phyloP scores from a whole-genome alignment of 495 filamentous ascomycete species.

The Lichina pygmaea region DNA sequence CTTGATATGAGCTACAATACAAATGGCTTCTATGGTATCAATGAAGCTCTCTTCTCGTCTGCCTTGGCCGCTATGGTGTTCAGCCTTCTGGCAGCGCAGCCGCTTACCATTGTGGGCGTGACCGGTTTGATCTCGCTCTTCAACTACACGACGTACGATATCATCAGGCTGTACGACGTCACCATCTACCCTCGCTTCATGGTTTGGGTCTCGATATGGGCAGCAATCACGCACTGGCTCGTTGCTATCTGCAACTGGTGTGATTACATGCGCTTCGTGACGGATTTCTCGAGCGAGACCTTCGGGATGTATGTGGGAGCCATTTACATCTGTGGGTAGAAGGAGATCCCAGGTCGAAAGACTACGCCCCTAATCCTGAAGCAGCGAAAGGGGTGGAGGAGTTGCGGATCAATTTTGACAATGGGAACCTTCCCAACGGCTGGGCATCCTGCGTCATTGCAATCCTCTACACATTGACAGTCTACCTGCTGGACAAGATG shows the following conservation, averaged over 20 bases:
- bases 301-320: conserved; percentile 76
- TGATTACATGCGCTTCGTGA: conserved; percentile 57
- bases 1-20: conserved; percentile 73
- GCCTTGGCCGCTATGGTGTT: conserved; percentile 59
- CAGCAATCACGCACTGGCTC: conserved; percentile 53
- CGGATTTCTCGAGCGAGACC: conserved; percentile 63
- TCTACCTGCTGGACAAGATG: too few relatives aligned
- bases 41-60: conserved; percentile 57
- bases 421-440: too few relatives aligned
- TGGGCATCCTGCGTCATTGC: too few relatives aligned
- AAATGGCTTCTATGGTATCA: conserved; percentile 52
- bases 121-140: conserved; percentile 22
- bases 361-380: too few relatives aligned
- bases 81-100: conserved; percentile 46
- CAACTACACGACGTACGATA: conserved; percentile 44
- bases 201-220: conserved; percentile 57
- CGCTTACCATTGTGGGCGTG: conserved; percentile 72
- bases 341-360: too few relatives aligned
- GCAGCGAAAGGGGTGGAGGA: too few relatives aligned
- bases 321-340: conserved; percentile 33
- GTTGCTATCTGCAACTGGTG: conserved; percentile 57
- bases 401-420: too few relatives aligned
- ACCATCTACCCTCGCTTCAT: conserved; percentile 59
- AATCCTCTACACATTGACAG: too few relatives aligned
- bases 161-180: conserved; percentile 27